Percentiles rank a stretch among this genome's conserved stretches.
Evolutionary conservation across 202 grass and related monocot species (phyloP).

Genomic region (Dendrocalamus latiflorus): DNA sequence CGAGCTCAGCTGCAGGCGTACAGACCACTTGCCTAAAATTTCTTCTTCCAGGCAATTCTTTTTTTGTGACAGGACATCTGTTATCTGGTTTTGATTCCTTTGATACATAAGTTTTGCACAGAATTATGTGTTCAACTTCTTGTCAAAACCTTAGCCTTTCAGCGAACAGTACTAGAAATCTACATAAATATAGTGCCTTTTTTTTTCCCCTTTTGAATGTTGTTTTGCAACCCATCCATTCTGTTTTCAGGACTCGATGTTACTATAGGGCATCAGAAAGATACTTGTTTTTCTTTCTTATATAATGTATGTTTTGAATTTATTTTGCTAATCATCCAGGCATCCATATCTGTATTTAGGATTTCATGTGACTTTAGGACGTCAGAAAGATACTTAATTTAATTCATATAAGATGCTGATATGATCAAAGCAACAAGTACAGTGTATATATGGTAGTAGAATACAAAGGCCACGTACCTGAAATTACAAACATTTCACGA

Average conservation of each 20-base stretch:
- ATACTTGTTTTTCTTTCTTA: neutral
- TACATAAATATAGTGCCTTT: conserved; percentile 14
- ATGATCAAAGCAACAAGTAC: neutral
- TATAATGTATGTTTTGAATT: neutral
- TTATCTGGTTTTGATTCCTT: conserved; percentile 34
- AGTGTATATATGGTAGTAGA: neutral
- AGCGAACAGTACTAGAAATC: neutral
- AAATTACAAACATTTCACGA: neutral
- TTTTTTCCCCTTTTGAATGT: neutral
- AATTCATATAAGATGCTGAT: neutral
- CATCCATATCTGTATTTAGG: neutral
- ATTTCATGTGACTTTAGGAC: neutral
- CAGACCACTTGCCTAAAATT: neutral
- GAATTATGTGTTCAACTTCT: conserved; percentile 15
- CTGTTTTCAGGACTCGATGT: neutral
- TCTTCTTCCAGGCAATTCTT: conserved; percentile 13
- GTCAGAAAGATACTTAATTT: neutral
- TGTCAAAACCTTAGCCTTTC: conserved; percentile 13
- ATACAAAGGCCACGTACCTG: neutral
- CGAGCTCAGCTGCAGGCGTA: conserved; percentile 23
- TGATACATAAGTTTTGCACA: conserved; percentile 19
- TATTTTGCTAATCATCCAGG: neutral
- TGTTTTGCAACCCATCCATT: neutral
- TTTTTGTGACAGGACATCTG: conserved; percentile 17
- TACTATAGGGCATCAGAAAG: neutral